Evolutionary conservation across 306 rosid genomes (phyloP).

Genomic region (Ziziphus jujuba): DNA sequence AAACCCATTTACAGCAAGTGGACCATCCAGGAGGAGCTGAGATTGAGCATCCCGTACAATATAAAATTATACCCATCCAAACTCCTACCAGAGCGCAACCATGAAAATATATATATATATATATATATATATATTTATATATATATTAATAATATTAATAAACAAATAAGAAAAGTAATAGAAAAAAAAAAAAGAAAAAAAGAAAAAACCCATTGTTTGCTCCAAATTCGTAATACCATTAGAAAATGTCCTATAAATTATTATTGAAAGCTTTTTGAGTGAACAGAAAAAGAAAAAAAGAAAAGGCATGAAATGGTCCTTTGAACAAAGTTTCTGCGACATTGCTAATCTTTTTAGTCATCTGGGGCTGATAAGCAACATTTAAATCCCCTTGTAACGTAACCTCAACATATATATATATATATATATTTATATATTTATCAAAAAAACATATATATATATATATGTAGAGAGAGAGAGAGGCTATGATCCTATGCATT

Average conservation of each 20-base stretch:
- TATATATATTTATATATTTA: no score
- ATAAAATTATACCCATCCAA: no score
- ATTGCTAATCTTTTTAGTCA: not conserved
- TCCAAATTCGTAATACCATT: conserved; percentile 1
- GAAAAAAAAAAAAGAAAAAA: no score
- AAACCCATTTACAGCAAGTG: not conserved
- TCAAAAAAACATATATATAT: no score
- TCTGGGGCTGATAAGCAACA: conserved; percentile 34
- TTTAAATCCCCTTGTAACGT: conserved; percentile 30
- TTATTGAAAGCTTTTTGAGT: not conserved
- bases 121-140: no score
- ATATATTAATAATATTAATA: no score
- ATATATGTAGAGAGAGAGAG: no score
- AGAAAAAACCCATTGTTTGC: conserved; percentile 2
- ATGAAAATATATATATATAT: no score
- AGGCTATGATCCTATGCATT: conserved; percentile 20
- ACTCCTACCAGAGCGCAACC: no score
- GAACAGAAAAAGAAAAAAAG: no score
- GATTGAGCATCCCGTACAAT: not conserved
- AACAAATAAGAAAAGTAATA: no score
- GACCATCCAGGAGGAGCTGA: not conserved
- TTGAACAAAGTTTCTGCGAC: not conserved
- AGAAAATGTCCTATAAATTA: no score
- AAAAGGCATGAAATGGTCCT: conserved; percentile 10
- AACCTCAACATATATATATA: conserved; percentile 11